Conservation (phyloP, 352 stramenopile genomes). For the Phytopythium montanum region DNA sequence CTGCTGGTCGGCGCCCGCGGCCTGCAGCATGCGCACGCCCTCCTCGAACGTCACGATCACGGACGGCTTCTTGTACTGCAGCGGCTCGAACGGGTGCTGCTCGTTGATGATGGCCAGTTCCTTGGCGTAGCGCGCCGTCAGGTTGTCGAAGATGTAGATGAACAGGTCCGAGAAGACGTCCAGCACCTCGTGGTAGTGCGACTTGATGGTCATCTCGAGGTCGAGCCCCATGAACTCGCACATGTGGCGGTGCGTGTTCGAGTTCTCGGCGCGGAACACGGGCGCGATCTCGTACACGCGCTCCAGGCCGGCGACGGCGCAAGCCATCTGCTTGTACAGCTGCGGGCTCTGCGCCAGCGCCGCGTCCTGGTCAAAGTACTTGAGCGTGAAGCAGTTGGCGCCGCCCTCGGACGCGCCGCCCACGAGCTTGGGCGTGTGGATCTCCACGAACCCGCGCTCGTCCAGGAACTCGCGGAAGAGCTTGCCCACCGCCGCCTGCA, state of each 20-base stretch:
- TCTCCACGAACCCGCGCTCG: slow-evolving; percentile 96
- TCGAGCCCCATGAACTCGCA: slow-evolving; percentile 99
- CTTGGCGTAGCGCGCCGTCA: slow-evolving; percentile 91
- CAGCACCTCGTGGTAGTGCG: slow-evolving; percentile 99
- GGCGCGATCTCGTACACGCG: slow-evolving; percentile 98
- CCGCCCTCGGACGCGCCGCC: slow-evolving; percentile 96
- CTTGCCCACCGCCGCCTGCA: slow-evolving; percentile 95
- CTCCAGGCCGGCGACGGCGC: slow-evolving; percentile 97
- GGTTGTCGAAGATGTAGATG: slow-evolving; percentile 99
- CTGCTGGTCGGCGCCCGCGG: slow-evolving; percentile 68
- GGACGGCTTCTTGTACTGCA: slow-evolving; percentile 95
- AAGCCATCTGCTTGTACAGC: slow-evolving; percentile 99
- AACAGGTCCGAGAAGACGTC: slow-evolving; percentile 99
- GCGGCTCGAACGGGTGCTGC: slow-evolving; percentile 97
- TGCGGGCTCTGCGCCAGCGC: slow-evolving; percentile 97
- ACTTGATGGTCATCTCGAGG: slow-evolving; percentile 99
- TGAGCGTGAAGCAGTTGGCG: slow-evolving; percentile 97
- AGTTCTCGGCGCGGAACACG: slow-evolving; percentile 99
- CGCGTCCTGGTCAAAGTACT: slow-evolving; percentile 98
- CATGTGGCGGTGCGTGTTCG: slow-evolving; percentile 98
- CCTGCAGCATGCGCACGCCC: slow-evolving; percentile 91
- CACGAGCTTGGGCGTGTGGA: slow-evolving; percentile 99
- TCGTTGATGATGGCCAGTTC: slow-evolving; percentile 96
- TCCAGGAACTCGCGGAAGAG: slow-evolving; percentile 98
- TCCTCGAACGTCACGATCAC: slow-evolving; percentile 94